phyloP scores from a whole-genome alignment of 192 early-diverging fungal species.

The Thoreauomyces humboldtii region DNA sequence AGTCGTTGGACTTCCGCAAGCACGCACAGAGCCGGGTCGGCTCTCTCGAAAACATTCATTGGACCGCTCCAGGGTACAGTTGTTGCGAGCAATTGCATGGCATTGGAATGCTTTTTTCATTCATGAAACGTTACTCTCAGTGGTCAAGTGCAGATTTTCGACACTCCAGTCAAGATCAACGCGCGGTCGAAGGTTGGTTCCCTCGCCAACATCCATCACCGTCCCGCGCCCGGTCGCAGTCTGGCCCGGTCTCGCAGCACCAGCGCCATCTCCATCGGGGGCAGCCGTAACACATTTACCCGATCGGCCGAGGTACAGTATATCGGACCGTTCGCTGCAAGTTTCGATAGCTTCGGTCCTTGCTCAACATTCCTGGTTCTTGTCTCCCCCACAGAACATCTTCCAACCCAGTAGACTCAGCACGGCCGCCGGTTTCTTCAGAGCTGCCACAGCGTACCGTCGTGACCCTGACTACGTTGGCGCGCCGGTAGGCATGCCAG shows the following conservation, averaged over 20 bases:
- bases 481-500: background rate
- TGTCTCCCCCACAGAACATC: background rate
- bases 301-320: no score
- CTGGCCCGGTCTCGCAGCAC: background rate
- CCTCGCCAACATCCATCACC: conserved; percentile 45
- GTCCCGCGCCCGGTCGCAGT: conserved; percentile 14
- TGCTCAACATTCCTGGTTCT: no score
- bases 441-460: background rate
- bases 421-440: conserved; percentile 3
- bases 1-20: conserved; percentile 19
- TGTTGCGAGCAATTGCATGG: background rate
- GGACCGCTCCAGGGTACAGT: conserved; percentile 7
- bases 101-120: background rate
- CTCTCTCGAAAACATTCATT: background rate
- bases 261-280: no score
- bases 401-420: background rate
- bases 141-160: conserved; percentile 21
- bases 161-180: background rate
- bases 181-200: conserved; percentile 26
- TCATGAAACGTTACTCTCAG: no score
- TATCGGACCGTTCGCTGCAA: no score
- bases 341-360: no score
- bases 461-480: background rate
- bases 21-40: conserved; percentile 21
- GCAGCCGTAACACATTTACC: no score